These are phyloP conservation scores for Lycium barbarum DNA, from an alignment of 257 asterid species.

Conservation along the genomic window DNA sequence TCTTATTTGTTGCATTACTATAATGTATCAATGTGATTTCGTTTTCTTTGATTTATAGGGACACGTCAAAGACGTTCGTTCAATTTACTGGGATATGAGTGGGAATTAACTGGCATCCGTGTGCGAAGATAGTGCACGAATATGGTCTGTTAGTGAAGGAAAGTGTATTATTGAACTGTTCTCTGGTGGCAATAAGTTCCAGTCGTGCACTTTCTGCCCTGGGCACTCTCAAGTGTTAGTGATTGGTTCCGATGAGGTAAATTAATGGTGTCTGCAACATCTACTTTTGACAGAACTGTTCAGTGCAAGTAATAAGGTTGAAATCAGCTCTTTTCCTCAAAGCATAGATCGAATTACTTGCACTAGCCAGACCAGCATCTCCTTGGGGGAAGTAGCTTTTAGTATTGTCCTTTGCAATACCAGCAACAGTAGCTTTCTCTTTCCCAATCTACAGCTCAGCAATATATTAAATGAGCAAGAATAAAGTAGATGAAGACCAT, in stretches of 20 bases:
- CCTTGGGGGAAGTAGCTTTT: background rate
- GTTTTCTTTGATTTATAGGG: too few relatives aligned
- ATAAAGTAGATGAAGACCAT: background rate
- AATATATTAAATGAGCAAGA: background rate
- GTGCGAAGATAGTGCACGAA: constrained; percentile 52
- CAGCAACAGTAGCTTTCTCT: background rate
- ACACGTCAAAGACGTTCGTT: background rate
- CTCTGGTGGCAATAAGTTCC: constrained; percentile 43
- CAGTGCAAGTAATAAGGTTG: too few relatives aligned
- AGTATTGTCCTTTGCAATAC: background rate
- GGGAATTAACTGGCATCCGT: constrained; percentile 55
- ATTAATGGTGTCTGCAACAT: too few relatives aligned
- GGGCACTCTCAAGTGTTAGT: constrained; percentile 44
- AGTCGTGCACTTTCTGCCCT: constrained; percentile 57
- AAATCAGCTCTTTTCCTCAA: background rate
- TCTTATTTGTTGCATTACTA: background rate
- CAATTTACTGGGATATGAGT: constrained; percentile 51
- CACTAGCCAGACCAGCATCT: background rate
- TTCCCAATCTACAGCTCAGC: background rate
- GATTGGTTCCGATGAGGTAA: constrained; percentile 56
- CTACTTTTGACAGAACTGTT: too few relatives aligned
- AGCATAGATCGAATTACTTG: background rate
- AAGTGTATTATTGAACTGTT: background rate
- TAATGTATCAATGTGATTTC: constrained; percentile 15
- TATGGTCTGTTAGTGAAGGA: constrained; percentile 46